phyloP scores from a whole-genome alignment of 78 protist species.

The Chrysochromulina tobinii region DNA sequence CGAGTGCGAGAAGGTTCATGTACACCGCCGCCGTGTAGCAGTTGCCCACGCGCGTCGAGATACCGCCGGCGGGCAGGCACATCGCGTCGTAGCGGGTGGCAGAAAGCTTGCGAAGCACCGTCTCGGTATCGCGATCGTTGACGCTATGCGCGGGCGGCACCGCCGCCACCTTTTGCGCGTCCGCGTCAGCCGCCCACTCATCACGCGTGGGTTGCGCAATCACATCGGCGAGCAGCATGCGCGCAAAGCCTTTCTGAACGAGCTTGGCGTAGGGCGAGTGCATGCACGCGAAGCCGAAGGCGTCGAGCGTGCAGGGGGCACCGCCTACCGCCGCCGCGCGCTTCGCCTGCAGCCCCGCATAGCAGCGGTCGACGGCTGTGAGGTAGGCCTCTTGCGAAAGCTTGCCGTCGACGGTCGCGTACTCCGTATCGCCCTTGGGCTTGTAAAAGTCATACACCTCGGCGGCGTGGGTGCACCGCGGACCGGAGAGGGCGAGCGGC shows the following conservation, averaged over 20 bases:
- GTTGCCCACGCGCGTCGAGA: conserved; percentile 89
- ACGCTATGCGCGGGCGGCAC: conserved; percentile 56
- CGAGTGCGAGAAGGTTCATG: conserved; percentile 77
- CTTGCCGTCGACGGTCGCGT: conserved; percentile 90
- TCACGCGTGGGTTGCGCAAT: no score
- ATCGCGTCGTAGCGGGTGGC: conserved; percentile 38
- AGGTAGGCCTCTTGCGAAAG: conserved; percentile 58
- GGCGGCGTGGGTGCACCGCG: conserved; percentile 6
- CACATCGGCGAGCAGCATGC: conserved; percentile 46
- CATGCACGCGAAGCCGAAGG: conserved; percentile 76
- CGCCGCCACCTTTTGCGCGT: background rate
- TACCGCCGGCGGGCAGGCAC: conserved; percentile 65
- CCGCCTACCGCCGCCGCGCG: no score
- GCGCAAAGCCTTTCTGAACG: conserved; percentile 87
- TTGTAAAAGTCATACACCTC: conserved; percentile 92
- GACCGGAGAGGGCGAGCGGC: conserved; percentile 53
- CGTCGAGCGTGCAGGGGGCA: conserved; percentile 4
- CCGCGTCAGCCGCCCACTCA: no score
- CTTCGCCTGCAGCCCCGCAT: background rate
- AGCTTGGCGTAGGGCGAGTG: conserved; percentile 96
- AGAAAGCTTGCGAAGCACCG: conserved; percentile 6
- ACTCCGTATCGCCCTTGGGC: conserved; percentile 86
- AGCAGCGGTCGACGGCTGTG: background rate
- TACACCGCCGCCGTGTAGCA: conserved; percentile 91
- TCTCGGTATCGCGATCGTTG: conserved; percentile 69